Evolutionary conservation across 176 grass and related monocot species (phyloP), one percentile per base, ranked within the genome.

Genomic region (Zoysia japonica): DNA sequence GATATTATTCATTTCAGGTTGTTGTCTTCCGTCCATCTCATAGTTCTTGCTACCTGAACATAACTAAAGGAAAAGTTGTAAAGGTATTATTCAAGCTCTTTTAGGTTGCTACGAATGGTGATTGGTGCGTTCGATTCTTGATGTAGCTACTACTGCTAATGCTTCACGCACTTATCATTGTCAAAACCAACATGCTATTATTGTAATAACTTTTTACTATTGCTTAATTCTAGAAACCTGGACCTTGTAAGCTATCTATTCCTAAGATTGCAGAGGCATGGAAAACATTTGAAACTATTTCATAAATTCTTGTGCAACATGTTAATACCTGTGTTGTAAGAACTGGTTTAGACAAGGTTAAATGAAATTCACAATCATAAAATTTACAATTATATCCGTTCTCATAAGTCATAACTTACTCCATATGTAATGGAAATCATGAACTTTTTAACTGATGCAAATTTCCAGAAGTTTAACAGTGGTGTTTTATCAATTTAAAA

Each of bases 41-140:
- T 35, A 67, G 67, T 41, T 16, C 59, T 1, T 85, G 81, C 19
- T 87, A 90, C 82, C 82, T 93, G 38, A 90, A 88, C 71, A 8
- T 90, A 15, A 93, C 85, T 13, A 48, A 87, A 65, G 65, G 68
- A 67, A 93, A 87, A 78, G 42, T 90, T 57, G 28, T 78, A 3
- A 86, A 88, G 85, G 91, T 93, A 85, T 43, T 45, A 2, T 71
- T 48, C n/a, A 5, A 41, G 48, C 6, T 35, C 3, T 47, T 67
- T 11, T 60, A 44, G 38, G 44, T 75, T 51, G 9, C 36, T 61
- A 75, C 10, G 43, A 13, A 41, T 28, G 56, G 0, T 2, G 7
- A 8, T 79, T 0, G 47, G 12, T 59, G 35, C 9, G 37, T 40
- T 80, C 3, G 17, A 1, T 71, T 78, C 14, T 37, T 71, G n/a